Evolutionary conservation across 2,329 filamentous ascomycete species (phyloP), one percentile per base, ranked within the genome.

Genomic region (Dactylellina drechsleri): DNA sequence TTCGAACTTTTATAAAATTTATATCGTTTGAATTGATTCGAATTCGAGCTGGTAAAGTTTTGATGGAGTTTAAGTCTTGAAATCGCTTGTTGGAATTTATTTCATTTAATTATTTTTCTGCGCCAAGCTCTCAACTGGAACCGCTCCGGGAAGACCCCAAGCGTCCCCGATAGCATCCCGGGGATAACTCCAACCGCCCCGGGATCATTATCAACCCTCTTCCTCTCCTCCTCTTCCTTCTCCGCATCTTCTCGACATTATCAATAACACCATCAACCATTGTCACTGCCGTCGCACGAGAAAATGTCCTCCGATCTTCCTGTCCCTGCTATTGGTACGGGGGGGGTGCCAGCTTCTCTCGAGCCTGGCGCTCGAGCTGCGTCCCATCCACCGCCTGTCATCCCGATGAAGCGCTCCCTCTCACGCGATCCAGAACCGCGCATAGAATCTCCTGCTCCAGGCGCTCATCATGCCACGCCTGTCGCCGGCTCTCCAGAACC

Each of bases 331-430:
- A 67, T 61, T 45, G 70, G 70, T 20, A 67, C 47, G 13, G 62
- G 70, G 7, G 54, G 49, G 12, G 31, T 36, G 10, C 31, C 31
- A 7, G 58, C 52, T 40, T 64, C 64, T 5, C 64, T 60, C 15
- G 59, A 58, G n/a, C 64, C 64, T 26, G 49, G 58, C 15, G 31
- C 31, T 36, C 53, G 71, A 16, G 64, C 71, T 59, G 58, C 71
- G 12, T 75, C 71, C 15, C 71, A 75, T 26, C 71, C 71, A n/a
- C 71, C 71, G 15, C 71, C 71, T 13, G 61, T 76, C 16, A 71
- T 76, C 23, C 72, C 72, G 6, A 70, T 76, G 72, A 76, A 76
- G 40, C 45, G 72, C 7, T 71, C 72, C 26, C 66, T 76, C 8
- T 76, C 72, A 12, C 66, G 66, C 20, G 72, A 76, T 28, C 64